A percentile compares a stretch with the other conserved stretches of the same genome.
Evolutionary conservation across 192 early-diverging fungal genomes (phyloP).

Genomic region (Geosiphon pyriformis): DNA sequence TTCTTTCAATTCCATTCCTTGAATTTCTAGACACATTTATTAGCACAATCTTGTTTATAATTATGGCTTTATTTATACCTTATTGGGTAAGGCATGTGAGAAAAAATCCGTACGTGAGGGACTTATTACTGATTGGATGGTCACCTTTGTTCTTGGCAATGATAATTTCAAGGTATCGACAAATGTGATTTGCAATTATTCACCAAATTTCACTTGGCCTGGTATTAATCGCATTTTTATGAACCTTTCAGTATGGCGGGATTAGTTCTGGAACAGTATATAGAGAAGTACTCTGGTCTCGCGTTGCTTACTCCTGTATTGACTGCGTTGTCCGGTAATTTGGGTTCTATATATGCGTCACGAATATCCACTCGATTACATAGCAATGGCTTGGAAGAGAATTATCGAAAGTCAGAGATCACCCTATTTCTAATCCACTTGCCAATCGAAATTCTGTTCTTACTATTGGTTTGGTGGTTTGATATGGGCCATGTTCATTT

Average conservation of each 20-base stretch:
- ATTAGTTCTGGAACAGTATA: conserved; percentile 59
- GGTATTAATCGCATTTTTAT: too few relatives aligned
- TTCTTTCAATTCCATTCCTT: neutral
- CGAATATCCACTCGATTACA: conserved; percentile 73
- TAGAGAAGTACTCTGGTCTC: conserved; percentile 59
- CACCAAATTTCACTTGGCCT: too few relatives aligned
- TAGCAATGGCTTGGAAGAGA: conserved; percentile 36
- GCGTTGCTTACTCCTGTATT: conserved; percentile 64
- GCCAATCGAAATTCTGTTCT: conserved; percentile 59
- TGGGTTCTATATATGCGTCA: conserved; percentile 75
- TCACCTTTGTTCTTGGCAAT: conserved; percentile 71
- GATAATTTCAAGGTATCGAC: conserved; percentile 61
- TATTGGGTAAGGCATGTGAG: conserved; percentile 48
- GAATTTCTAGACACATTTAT: conserved; percentile 31
- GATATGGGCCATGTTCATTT: conserved; percentile 42
- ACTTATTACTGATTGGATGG: conserved; percentile 69
- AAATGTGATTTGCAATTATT: too few relatives aligned
- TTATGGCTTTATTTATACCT: conserved; percentile 37
- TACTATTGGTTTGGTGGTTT: conserved; percentile 44
- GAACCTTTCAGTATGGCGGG: conserved; percentile 48
- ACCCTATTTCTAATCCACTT: conserved; percentile 65
- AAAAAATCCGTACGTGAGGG: conserved; percentile 55
- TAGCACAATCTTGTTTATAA: conserved; percentile 38
- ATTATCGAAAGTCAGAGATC: conserved; percentile 46
- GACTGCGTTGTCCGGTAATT: conserved; percentile 64